Conservation (phyloP, 2,329 filamentous ascomycete genomes). For the Arthroderma sp. region DNA sequence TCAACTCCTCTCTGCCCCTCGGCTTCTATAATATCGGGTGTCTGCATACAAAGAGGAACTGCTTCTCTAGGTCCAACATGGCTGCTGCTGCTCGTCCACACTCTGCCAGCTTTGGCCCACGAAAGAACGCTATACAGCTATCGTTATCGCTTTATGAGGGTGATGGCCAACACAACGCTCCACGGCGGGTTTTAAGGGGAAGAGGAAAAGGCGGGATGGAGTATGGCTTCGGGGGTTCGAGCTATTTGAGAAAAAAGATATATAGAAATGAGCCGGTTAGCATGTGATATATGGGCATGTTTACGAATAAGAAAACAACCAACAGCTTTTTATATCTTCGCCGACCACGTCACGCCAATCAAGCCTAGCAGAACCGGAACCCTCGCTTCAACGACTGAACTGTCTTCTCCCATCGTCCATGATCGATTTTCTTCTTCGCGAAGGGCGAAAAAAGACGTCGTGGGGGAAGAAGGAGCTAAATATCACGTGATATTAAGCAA, state of each 20-base stretch:
- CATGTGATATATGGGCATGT: background rate
- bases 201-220: background rate
- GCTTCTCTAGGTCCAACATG: conserved; percentile 51
- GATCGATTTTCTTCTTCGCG: too few species aligned
- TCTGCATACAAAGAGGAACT: conserved; percentile 50
- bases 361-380: background rate
- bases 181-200: background rate
- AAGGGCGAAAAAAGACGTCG: too few species aligned
- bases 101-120: background rate
- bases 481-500: background rate
- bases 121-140: background rate
- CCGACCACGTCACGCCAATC: too few species aligned
- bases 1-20: background rate
- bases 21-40: background rate
- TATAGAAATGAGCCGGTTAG: background rate
- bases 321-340: too few species aligned
- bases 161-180: background rate
- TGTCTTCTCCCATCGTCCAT: too few species aligned
- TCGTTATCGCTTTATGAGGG: background rate
- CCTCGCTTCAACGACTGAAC: too few species aligned
- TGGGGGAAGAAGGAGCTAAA: too few species aligned
- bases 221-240: background rate
- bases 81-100: conserved; percentile 3
- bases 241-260: background rate
- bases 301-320: too few species aligned